Evolutionary conservation across 2,329 filamentous ascomycete species (phyloP), one percentile per base, ranked within the genome.

Genomic region (Tolypocladium endophyticum): DNA sequence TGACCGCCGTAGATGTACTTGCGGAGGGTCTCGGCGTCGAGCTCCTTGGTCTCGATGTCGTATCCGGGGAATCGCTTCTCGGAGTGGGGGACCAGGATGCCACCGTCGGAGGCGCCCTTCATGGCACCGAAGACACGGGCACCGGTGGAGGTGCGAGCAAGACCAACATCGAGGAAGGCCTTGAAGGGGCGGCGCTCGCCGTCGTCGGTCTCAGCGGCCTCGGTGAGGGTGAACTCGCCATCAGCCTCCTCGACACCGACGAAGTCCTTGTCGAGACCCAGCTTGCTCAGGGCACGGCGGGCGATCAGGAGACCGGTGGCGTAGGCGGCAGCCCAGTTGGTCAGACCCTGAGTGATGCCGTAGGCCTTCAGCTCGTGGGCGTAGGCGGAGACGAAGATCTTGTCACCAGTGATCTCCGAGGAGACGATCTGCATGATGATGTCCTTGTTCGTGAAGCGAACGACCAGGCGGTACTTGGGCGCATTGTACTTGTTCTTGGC

Each of bases 401-500:
- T 97, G 88, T 99, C 94, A 74, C 94, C 94, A 69, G 84, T 87
- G 82, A 99, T 89, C 85, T 99, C 94, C 63, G 94, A 95, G 76
- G 85, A 89, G 77, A 99, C 87, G 77, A 99, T 94, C 85, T 99
- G 94, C 82, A 87, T 87, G 82, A 97, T 89, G 84, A 97, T 96
- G 86, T 99, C 93, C 81, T 92, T 91, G 89, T 97, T 96, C 85
- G 91, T 95, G 89, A 96, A 96, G 79, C 94, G 94, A 77, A 99
- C 91, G 69, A 99, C 94, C 75, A 99, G 89, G 76, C 94, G 90
- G 89, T 99, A 97, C 87, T 99, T 99, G 81, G 94, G 94, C 66
- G 94, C 89, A 83, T 96, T 96, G 89, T 97, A 99, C 89, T 99
- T 99, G 91, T 99, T 99, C 91, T 97, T 99, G 83, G 94, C 94